Percentiles rank a stretch among this genome's conserved stretches.
Evolutionary conservation across 148 eudicot species (phyloP).

Genomic region (Limonium bicolor): DNA sequence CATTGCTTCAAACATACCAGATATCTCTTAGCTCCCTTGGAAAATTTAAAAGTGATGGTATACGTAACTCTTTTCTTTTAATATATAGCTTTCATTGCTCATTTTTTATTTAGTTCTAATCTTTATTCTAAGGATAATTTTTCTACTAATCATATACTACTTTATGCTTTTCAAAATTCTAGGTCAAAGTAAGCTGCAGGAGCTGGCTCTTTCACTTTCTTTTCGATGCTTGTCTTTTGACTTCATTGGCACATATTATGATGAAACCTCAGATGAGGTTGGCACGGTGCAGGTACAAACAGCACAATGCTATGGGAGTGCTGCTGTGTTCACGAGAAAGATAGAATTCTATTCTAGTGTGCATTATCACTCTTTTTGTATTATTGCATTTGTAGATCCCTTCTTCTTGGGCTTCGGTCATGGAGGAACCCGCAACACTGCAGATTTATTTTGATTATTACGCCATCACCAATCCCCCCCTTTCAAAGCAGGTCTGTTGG

Average conservation of each 20-base stretch:
- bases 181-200: slow-evolving; percentile 63
- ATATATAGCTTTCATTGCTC: not conserved
- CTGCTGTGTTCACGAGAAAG: no score
- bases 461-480: slow-evolving; percentile 57
- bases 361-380: no score
- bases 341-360: no score
- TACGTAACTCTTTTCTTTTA: not conserved
- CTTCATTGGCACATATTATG: slow-evolving; percentile 60
- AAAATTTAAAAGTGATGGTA: slow-evolving; percentile 84
- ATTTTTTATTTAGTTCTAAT: not conserved
- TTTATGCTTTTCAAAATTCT: no score
- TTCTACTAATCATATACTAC: slow-evolving; percentile 2
- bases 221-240: slow-evolving; percentile 77
- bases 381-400: slow-evolving; percentile 86
- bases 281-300: slow-evolving; percentile 64
- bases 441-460: slow-evolving; percentile 85
- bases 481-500: slow-evolving; percentile 73
- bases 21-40: slow-evolving; percentile 66
- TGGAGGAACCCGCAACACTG: slow-evolving; percentile 74
- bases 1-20: slow-evolving; percentile 58
- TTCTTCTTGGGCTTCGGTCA: slow-evolving; percentile 46
- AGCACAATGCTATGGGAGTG: no score
- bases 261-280: slow-evolving; percentile 89
- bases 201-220: slow-evolving; percentile 77
- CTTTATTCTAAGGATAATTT: not conserved